A percentile compares a stretch with the other conserved stretches of the same genome.
These are phyloP conservation scores for Solanum infundibuliforme DNA, from an alignment of 257 asterid species.

Conservation along the genomic window DNA sequence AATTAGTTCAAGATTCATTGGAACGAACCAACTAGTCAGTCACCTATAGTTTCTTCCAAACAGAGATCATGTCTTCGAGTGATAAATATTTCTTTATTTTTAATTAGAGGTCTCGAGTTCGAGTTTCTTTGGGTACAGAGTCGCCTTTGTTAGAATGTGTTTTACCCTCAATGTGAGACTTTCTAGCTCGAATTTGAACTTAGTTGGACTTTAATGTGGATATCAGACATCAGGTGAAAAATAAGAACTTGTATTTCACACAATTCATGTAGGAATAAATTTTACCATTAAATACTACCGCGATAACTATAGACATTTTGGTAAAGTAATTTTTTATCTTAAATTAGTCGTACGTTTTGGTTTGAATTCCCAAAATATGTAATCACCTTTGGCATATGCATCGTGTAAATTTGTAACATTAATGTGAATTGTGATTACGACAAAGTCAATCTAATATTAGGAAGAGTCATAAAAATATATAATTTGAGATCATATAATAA, in stretches of 20 bases:
- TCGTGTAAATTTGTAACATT: neutral
- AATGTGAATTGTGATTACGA: neutral
- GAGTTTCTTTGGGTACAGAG: rapidly evolving
- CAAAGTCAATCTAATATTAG: neutral
- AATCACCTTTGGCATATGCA: neutral
- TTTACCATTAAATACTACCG: neutral
- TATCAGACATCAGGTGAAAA: rapidly evolving
- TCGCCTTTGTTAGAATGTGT: rapidly evolving
- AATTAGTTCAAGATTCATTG: neutral
- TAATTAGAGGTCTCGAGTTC: neutral
- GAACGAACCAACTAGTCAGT: neutral
- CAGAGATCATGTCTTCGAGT: neutral
- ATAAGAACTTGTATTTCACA: neutral
- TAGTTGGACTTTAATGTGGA: no score
- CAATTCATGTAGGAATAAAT: neutral
- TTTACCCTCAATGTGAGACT: neutral
- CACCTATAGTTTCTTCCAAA: neutral
- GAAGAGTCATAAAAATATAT: neutral
- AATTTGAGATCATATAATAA: neutral
- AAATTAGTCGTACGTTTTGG: neutral
- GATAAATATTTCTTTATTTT: rapidly evolving
- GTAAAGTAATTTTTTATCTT: neutral
- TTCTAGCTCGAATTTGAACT: rapidly evolving
- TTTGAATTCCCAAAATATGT: neutral
- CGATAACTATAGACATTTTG: neutral